A percentile compares a stretch with the other conserved stretches of the same genome.
Conservation (phyloP, 2,329 filamentous ascomycete genomes). For the Cladosporium sp. region DNA sequence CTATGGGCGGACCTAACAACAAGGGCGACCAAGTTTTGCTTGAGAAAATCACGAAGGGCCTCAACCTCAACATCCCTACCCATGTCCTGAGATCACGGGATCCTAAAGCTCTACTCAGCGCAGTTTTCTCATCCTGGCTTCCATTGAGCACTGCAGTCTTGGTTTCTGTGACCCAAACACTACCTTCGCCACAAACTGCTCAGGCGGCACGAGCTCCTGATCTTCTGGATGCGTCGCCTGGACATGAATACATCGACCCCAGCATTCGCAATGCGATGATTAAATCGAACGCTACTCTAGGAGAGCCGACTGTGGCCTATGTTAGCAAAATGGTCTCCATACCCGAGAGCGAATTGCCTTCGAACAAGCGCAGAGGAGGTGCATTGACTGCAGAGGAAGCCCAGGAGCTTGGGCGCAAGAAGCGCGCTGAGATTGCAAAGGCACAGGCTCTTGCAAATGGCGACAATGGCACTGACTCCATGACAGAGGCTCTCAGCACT, state of each 20-base stretch:
- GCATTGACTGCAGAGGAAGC: conserved; percentile 84
- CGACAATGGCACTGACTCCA: conserved; percentile 47
- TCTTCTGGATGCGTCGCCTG: conserved; percentile 75
- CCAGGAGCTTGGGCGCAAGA: conserved; percentile 77
- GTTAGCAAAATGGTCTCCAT: conserved; percentile 98
- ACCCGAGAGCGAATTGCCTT: conserved; percentile 82
- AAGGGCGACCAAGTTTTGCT: conserved; percentile 77
- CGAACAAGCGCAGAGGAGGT: conserved; percentile 71
- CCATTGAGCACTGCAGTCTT: conserved; percentile 87
- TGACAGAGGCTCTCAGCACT: conserved; percentile 58
- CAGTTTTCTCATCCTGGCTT: conserved; percentile 84
- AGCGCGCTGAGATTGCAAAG: conserved; percentile 80
- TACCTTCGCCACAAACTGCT: conserved; percentile 76
- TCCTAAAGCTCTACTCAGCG: conserved; percentile 73
- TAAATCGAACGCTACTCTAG: conserved; percentile 64
- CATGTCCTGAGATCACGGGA: conserved; percentile 82
- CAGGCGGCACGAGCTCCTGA: conserved; percentile 76
- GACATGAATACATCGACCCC: conserved; percentile 63
- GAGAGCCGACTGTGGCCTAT: conserved; percentile 82
- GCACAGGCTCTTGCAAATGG: conserved; percentile 59
- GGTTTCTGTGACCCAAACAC: conserved; percentile 87
- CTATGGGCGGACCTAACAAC: conserved; percentile 72
- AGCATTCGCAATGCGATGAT: conserved; percentile 75
- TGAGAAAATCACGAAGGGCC: conserved; percentile 91
- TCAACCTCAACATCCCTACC: conserved; percentile 77